Evolutionary conservation across 2,329 filamentous ascomycete genomes (phyloP).

Genomic region (Orbilia brochopaga): DNA sequence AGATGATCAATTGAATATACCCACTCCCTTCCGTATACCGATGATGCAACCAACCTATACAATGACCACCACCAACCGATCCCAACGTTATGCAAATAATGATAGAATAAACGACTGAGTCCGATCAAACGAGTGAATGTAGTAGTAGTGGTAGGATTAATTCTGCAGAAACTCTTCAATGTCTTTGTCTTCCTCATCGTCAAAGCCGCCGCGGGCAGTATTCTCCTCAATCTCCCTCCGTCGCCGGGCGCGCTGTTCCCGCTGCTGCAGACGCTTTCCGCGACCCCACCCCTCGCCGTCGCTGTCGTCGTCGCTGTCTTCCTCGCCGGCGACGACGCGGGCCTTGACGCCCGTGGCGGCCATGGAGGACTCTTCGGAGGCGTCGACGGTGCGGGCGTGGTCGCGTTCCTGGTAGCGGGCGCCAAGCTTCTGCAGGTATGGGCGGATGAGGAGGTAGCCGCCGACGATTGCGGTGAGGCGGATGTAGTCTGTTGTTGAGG

Average conservation of each 20-base stretch:
- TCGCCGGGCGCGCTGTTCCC: conserved; percentile 71
- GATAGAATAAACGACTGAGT: too few species aligned
- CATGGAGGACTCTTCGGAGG: conserved; percentile 58
- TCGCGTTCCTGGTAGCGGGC: conserved; percentile 69
- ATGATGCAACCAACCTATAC: too few species aligned
- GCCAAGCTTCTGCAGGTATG: conserved; percentile 73
- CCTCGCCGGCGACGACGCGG: conserved; percentile 61
- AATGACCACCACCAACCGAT: too few species aligned
- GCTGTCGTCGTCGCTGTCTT: conserved; percentile 66
- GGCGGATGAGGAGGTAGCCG: conserved; percentile 74
- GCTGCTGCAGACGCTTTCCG: conserved; percentile 71
- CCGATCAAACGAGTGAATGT: too few species aligned
- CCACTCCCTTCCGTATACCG: too few species aligned
- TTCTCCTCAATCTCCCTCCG: conserved; percentile 75
- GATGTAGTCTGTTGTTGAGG: conserved; percentile 58
- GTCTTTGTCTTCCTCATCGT: conserved; percentile 30
- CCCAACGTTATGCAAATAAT: too few species aligned
- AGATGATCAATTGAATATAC: too few species aligned
- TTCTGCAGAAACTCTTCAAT: conserved; percentile 37
- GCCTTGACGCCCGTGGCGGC: conserved; percentile 59
- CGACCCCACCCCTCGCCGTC: conserved; percentile 68
- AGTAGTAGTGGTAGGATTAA: conserved; percentile 3
- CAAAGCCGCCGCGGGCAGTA: conserved; percentile 60
- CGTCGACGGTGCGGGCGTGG: conserved; percentile 63
- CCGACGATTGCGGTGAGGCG: conserved; percentile 74